Base-by-base conservation (phyloP, 257 asterid genomes). In the Cinchona pubescens region DNA sequence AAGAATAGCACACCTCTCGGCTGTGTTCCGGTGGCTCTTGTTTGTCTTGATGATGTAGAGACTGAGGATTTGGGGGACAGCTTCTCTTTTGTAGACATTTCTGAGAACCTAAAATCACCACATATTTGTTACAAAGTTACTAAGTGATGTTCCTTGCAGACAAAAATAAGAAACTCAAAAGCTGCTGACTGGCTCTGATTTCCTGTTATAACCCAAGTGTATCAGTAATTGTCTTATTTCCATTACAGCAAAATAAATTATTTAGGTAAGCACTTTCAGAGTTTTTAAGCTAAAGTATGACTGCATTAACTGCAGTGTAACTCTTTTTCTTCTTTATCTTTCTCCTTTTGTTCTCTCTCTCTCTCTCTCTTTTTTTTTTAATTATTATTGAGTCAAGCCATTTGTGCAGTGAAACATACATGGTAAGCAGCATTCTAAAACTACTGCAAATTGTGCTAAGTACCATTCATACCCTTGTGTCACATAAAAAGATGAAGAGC, bases 151-250 rank as follows among this genome's bases (percentile, higher is more conserved):
- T 37, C 65, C 61, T 58, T 48, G 35, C 56, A 46, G 27, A 37
- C 56, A 51, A 6, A n/a, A 78, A 40, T 71, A 73, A 65, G 59
- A 40, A 76, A 77, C 30, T 14, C 29, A 56, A 69, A 85, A 58
- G 82, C 79, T 82, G 81, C 97, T 25, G 34, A 82, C 83, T 66
- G 88, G 90, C 85, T 88, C 88, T 73, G 80, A 74, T 66, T 89
- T 87, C 89, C 97, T 79, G 78, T 25, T 81, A 82, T 74, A 83
- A 79, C 78, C 40, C 67, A 78, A 68, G 40, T 2, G 55, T 62
- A 38, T 48, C 16, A 37, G 79, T 51, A 43, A 43, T 10, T 55
- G 19, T 75, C 46, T 5, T 37, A 78, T 40, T 23, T 32, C 59
- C 58, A 34, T 42, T 9, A 19, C 67, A 72, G 29, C 19, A 56